A percentile compares a stretch with the other conserved stretches of the same genome.
Conservation (phyloP, 75 land plant species). For the Selaginella tamariscina region DNA sequence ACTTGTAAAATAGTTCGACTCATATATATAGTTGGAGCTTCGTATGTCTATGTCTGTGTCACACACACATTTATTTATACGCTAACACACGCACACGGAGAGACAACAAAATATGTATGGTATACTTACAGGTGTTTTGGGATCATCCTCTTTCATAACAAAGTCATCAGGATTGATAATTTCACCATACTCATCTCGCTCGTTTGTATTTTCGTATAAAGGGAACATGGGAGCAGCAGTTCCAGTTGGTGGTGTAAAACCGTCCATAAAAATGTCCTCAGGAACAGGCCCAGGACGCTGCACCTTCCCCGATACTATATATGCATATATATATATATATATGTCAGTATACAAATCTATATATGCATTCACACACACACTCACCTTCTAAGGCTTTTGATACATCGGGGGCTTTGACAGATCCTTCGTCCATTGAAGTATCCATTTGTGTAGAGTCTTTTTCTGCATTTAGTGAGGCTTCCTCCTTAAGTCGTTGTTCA, state of each 20-base stretch:
- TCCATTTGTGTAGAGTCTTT: not conserved
- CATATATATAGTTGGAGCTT: too few relatives aligned
- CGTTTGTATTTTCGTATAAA: conserved; percentile 52
- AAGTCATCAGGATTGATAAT: conserved; percentile 90
- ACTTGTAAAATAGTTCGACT: too few relatives aligned
- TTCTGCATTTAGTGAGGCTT: not conserved
- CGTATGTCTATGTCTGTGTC: too few relatives aligned
- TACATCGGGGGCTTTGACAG: not conserved
- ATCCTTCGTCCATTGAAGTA: not conserved
- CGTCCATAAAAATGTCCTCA: conserved; percentile 72
- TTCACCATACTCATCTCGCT: conserved; percentile 83
- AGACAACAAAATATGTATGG: too few relatives aligned
- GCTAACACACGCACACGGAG: too few relatives aligned
- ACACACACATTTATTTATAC: too few relatives aligned
- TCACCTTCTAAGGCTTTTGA: not conserved
- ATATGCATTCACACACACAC: too few relatives aligned
- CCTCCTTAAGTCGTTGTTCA: conserved; percentile 46
- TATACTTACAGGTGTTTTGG: conserved; percentile 29
- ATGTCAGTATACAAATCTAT: too few relatives aligned
- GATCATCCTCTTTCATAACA: conserved; percentile 49
- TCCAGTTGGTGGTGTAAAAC: conserved; percentile 55
- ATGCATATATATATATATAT: too few relatives aligned
- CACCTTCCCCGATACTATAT: too few relatives aligned
- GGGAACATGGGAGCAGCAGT: conserved; percentile 93
- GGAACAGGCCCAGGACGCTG: conserved; percentile 7